Evolutionary conservation across 139 green algal species (phyloP).

Genomic region (Volvox reticuliferus): DNA sequence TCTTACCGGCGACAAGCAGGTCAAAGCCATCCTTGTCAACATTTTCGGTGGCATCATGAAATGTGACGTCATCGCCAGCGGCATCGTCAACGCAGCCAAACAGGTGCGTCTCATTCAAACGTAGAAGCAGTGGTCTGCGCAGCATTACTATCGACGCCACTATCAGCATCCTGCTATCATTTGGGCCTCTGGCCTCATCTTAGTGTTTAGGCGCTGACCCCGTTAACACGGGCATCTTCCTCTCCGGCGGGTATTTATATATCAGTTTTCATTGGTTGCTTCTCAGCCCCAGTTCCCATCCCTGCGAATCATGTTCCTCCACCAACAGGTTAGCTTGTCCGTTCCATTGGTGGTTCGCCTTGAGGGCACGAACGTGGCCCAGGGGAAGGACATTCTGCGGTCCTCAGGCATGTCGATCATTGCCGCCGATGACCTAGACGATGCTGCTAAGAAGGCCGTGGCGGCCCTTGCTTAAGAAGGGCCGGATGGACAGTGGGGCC

Average conservation of each 20-base stretch:
- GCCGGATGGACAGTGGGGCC: not conserved
- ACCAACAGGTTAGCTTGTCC: constrained; percentile 78
- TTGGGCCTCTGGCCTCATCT: too few relatives aligned
- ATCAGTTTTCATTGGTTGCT: too few relatives aligned
- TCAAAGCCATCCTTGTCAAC: constrained; percentile 99
- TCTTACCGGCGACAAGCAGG: constrained; percentile 90
- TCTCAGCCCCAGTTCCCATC: too few relatives aligned
- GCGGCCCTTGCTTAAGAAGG: constrained; percentile 36
- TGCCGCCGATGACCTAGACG: constrained; percentile 94
- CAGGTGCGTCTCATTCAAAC: constrained; percentile 57
- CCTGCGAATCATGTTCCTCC: too few relatives aligned
- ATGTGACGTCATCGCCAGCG: constrained; percentile 98
- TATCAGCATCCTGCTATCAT: too few relatives aligned
- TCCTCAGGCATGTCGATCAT: constrained; percentile 88
- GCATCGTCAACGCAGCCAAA: constrained; percentile 97
- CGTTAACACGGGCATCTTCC: too few relatives aligned
- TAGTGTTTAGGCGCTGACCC: too few relatives aligned
- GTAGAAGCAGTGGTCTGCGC: too few relatives aligned
- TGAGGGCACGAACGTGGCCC: constrained; percentile 98
- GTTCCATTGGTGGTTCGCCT: constrained; percentile 96
- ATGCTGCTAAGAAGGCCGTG: constrained; percentile 96
- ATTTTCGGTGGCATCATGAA: constrained; percentile 99
- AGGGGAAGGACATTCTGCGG: constrained; percentile 93
- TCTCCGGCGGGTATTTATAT: too few relatives aligned
- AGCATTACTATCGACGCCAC: too few relatives aligned